These are phyloP conservation scores for Stellera chamaejasme DNA, from an alignment of 345 rosid species.

Conservation along the genomic window DNA sequence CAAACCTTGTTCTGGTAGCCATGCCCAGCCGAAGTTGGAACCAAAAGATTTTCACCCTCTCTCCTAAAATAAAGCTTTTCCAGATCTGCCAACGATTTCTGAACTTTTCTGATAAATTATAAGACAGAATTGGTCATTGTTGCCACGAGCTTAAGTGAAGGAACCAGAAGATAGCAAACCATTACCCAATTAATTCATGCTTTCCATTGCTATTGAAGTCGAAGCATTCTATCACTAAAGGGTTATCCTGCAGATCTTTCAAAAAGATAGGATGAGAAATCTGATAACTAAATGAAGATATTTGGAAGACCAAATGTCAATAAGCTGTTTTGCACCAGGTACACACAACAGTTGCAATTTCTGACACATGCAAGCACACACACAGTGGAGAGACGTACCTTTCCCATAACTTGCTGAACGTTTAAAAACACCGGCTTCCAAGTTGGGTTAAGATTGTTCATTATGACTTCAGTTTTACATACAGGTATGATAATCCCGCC, in stretches of 20 bases:
- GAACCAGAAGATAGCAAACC: slow-evolving; percentile 10
- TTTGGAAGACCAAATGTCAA: too few species aligned
- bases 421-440: slow-evolving; percentile 80
- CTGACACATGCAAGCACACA: too few species aligned
- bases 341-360: too few species aligned
- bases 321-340: too few species aligned
- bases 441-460: slow-evolving; percentile 56
- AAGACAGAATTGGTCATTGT: slow-evolving; percentile 17
- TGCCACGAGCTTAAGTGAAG: slow-evolving; percentile 5
- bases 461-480: slow-evolving; percentile 81
- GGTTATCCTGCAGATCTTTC: slow-evolving; percentile 39
- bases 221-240: slow-evolving; percentile 56
- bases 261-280: too few species aligned
- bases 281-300: too few species aligned
- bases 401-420: slow-evolving; percentile 85
- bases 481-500: slow-evolving; percentile 56
- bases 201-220: slow-evolving; percentile 61
- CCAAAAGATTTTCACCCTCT: slow-evolving; percentile 42
- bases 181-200: slow-evolving; percentile 68
- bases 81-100: slow-evolving; percentile 69
- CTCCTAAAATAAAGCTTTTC: slow-evolving; percentile 51
- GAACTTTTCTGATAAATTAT: slow-evolving; percentile 47
- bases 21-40: slow-evolving; percentile 54
- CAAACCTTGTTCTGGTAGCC: slow-evolving; percentile 52
- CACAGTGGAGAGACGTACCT: slow-evolving; percentile 31